These are phyloP conservation scores for sunflower (Helianthus annuus) DNA, from an alignment of 129 eudicot species.

Conservation along the genomic window HanXRQr2.0-SUNRISE NC_035435.2:101143148-101143647, in stretches of 20 bases:
- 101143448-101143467: constrained; percentile 19
- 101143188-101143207: constrained; percentile 79
- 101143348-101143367: constrained; percentile 37
- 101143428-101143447: constrained; percentile 10
- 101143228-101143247: constrained; percentile 42
- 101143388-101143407: constrained; percentile 3
- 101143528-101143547: constrained; percentile 50
- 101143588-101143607: not conserved
- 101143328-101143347: constrained; percentile 62
- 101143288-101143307: constrained; percentile 80
- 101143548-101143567: constrained; percentile 40
- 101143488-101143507: constrained; percentile 41
- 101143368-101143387: not conserved
- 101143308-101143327: constrained; percentile 93
- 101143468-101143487: constrained; percentile 35
- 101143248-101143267: constrained; percentile 10
- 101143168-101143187: constrained; percentile 44
- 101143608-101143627: constrained; percentile 5
- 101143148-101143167: constrained; percentile 38
- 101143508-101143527: constrained; percentile 91
- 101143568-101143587: not conserved
- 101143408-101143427: constrained; percentile 18
- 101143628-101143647: constrained; percentile 4
- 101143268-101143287: constrained; percentile 6
- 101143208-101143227: constrained; percentile 84